Evolutionary conservation across 2,329 filamentous ascomycete species (phyloP).

Genomic region (Aureobasidium vineae): DNA sequence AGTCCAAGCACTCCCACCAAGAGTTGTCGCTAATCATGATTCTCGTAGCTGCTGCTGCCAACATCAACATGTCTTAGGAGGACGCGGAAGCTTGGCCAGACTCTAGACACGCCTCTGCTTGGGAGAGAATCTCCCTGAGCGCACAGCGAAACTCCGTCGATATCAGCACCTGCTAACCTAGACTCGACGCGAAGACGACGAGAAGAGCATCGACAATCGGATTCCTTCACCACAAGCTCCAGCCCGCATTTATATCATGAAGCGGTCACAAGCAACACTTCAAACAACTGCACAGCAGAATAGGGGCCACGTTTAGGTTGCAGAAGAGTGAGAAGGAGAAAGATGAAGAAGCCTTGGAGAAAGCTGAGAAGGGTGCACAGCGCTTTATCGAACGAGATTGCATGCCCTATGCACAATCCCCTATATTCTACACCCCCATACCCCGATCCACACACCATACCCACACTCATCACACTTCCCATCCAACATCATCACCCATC

Average conservation of each 20-base stretch:
- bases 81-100: background rate
- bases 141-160: background rate
- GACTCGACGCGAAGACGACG: background rate
- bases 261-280: conserved; percentile 1
- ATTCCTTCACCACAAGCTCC: background rate
- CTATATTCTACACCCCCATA: conserved; percentile 7
- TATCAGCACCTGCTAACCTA: background rate
- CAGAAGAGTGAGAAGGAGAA: conserved; percentile 9
- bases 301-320: conserved; percentile 25
- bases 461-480: background rate
- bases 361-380: background rate
- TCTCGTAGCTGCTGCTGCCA: conserved; percentile 13
- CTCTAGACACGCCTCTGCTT: background rate
- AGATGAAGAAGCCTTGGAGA: background rate
- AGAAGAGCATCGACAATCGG: background rate
- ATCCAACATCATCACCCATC: conserved; percentile 11
- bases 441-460: conserved; percentile 16
- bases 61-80: conserved; percentile 22
- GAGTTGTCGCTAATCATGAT: background rate
- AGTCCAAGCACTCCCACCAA: background rate
- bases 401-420: background rate
- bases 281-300: conserved; percentile 20
- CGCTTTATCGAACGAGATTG: background rate
- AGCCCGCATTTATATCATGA: background rate
- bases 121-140: background rate